Evolutionary conservation across 2,329 filamentous ascomycete species (phyloP), one percentile per base, ranked within the genome.

Genomic region (Claviceps purpurea): DNA sequence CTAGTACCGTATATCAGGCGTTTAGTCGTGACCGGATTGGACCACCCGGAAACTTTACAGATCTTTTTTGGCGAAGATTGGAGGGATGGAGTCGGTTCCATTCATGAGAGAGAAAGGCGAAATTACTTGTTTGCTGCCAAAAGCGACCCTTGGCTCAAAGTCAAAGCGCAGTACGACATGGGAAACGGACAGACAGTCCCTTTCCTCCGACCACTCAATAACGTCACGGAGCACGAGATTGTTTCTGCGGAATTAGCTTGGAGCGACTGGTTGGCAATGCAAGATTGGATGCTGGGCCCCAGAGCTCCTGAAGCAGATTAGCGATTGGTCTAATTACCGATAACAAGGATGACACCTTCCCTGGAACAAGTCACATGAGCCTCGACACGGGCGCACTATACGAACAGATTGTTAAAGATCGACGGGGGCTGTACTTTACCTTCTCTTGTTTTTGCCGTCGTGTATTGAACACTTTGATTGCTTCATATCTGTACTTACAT

Each of bases 11-110:
- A 95, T 66, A 84, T 97, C 56, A 84, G 91, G 38, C 87, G 93
- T 16, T 77, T 97, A 2, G 82, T 97, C 47, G 88, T 88, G 16
- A 97, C 91, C 0, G 91, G 90, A 2, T 93, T 95, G 71, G 93
- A 97, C 66, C 83, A 82, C 42, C 82, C 86, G 0, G 82, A 82
- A 0, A 84, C 97, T n/a, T 73, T 98, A 55, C 88, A 95, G 63
- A 89, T 89, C 11, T 95, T 96, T 71, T 98, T 97, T 61, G 93
- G 93, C n/a, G 87, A 96, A 57, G 85, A 95, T 64, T 98, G 90
- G 87, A 68, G 73, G 38, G 73, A 78, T 20, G 93, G 93, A 2
- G 77, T 97, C 48, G 86, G 89, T 0, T 81, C 83, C 11, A 73
- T 96, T 54, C 87, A 95, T 63, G 88, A 96, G 65, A 84, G 86